phyloP scores from a whole-genome alignment of 306 rosid species.

The Lathyrus tuberosus region DNA sequence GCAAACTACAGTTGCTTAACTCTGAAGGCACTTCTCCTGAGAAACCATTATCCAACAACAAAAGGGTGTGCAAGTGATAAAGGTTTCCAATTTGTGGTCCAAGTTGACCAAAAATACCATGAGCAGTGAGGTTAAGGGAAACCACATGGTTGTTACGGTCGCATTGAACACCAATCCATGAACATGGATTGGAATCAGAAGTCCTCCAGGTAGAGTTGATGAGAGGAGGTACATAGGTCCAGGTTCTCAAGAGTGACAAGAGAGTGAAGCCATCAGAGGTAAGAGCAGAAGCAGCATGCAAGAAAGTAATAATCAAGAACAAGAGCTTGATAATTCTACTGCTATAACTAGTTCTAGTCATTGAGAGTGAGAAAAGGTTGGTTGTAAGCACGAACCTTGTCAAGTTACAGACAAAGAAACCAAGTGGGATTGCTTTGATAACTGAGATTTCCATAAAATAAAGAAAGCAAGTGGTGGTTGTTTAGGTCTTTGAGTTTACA shows the following conservation, averaged over 20 bases:
- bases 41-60: slow-evolving; percentile 43
- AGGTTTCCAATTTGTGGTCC: slow-evolving; percentile 65
- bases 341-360: not conserved
- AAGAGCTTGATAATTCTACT: not conserved
- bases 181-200: slow-evolving; percentile 68
- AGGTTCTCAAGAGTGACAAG: slow-evolving; percentile 51
- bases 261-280: slow-evolving; percentile 64
- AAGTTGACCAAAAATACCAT: slow-evolving; percentile 56
- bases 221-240: slow-evolving; percentile 53
- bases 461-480: too few species aligned
- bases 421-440: too few species aligned
- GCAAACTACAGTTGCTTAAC: slow-evolving; percentile 51
- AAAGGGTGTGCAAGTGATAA: slow-evolving; percentile 46
- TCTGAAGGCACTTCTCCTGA: slow-evolving; percentile 49
- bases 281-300: slow-evolving; percentile 41
- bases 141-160: slow-evolving; percentile 47
- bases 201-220: slow-evolving; percentile 58
- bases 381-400: not conserved
- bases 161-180: slow-evolving; percentile 71
- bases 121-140: slow-evolving; percentile 55
- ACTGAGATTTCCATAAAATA: too few species aligned
- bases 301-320: slow-evolving; percentile 27
- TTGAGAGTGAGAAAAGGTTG: too few species aligned
- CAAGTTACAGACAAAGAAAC: not conserved
- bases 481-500: too few species aligned